phyloP scores from a whole-genome alignment of 495 filamentous ascomycete species.

The Aspergillus ellipticus region DNA sequence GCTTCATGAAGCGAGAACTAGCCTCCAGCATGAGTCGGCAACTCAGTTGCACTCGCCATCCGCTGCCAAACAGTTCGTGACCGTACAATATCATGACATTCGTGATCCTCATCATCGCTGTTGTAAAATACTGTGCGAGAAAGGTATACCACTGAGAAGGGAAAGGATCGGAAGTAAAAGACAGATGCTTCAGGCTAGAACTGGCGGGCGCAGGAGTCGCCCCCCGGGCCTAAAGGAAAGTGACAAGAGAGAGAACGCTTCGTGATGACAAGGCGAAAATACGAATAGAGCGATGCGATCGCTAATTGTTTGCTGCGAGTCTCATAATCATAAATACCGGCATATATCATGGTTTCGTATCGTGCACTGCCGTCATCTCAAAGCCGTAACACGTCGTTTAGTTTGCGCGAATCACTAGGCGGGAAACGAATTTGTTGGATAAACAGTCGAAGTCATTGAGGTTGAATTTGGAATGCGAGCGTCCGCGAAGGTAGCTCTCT shows the following conservation, averaged over 20 bases:
- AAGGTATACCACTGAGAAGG: slow-evolving; percentile 38
- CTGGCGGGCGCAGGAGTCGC: slow-evolving; percentile 18
- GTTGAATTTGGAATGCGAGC: slow-evolving; percentile 69
- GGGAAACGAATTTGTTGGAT: slow-evolving; percentile 91
- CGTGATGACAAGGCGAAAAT: slow-evolving; percentile 15
- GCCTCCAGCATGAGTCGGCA: slow-evolving; percentile 23
- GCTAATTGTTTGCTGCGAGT: slow-evolving; percentile 22
- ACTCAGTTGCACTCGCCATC: slow-evolving; percentile 23
- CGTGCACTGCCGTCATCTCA: slow-evolving; percentile 18
- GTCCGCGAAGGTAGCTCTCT: slow-evolving; percentile 59
- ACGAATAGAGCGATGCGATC: slow-evolving; percentile 18
- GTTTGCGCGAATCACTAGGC: slow-evolving; percentile 90
- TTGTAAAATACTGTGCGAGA: slow-evolving; percentile 40
- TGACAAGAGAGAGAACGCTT: slow-evolving; percentile 8
- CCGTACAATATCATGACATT: slow-evolving; percentile 48
- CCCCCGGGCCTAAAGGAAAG: slow-evolving; percentile 15
- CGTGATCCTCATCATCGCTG: slow-evolving; percentile 49
- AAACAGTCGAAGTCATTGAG: slow-evolving; percentile 86
- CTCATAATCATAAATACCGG: slow-evolving; percentile 28
- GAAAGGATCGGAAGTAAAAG: too few species aligned
- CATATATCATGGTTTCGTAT: slow-evolving; percentile 26
- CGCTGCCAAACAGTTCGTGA: slow-evolving; percentile 31
- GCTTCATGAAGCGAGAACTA: slow-evolving; percentile 20
- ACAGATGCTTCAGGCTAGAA: slow-evolving; percentile 24
- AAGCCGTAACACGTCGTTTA: slow-evolving; percentile 39